phyloP scores from a whole-genome alignment of 2,329 filamentous ascomycete genomes.

The Penicillium thymicola region DNA sequence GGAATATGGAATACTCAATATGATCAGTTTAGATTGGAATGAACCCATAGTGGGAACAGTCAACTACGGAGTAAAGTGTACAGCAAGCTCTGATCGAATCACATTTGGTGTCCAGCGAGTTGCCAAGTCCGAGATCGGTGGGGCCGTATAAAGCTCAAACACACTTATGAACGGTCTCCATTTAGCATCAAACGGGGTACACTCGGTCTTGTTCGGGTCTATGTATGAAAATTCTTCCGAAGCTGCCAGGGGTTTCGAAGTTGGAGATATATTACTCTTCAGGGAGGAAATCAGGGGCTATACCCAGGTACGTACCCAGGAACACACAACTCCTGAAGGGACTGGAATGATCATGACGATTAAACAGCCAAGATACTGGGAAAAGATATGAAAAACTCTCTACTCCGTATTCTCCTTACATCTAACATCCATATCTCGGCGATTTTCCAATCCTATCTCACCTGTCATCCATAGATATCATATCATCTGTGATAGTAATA shows the following conservation, averaged over 20 bases:
- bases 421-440: not conserved
- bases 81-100: not conserved
- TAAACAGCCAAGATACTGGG: not conserved
- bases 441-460: not conserved
- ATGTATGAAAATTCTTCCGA: not conserved
- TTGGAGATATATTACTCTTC: not conserved
- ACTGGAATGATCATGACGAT: not conserved
- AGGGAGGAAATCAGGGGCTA: not conserved
- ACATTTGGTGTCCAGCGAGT: not conserved
- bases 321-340: not conserved
- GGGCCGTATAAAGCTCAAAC: constrained; percentile 34
- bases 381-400: not conserved
- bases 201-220: not conserved
- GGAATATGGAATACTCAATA: not conserved
- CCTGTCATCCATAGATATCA: not conserved
- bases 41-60: not conserved
- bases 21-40: not conserved
- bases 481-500: not conserved
- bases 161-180: constrained; percentile 27
- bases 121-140: constrained; percentile 27
- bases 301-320: too few species aligned
- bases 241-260: not conserved
- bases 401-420: not conserved
- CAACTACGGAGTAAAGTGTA: too few species aligned
- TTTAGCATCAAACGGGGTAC: not conserved